A percentile compares a stretch with the other conserved stretches of the same genome.
Conservation (phyloP, 176 grass and related monocot genomes). For the Zoysia pacifica region DNA sequence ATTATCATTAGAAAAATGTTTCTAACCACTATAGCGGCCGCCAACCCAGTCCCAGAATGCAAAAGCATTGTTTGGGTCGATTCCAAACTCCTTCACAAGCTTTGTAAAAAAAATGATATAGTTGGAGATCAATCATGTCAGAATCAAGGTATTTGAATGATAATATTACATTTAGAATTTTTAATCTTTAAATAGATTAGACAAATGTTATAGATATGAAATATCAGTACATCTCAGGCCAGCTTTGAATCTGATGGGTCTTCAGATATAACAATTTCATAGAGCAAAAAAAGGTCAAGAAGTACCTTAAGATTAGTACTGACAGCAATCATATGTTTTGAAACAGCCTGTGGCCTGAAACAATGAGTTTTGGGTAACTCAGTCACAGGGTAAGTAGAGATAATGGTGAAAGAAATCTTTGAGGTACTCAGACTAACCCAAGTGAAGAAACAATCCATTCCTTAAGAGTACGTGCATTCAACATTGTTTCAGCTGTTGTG, state of each 20-base stretch:
- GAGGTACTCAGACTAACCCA: conserved; percentile 62
- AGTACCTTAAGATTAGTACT: conserved; percentile 93
- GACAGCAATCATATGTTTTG: conserved; percentile 99
- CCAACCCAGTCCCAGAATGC: conserved; percentile 99
- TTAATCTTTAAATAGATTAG: conserved; percentile 12
- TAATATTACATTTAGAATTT: conserved; percentile 5
- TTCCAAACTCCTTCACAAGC: conserved; percentile 95
- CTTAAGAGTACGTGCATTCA: conserved; percentile 97
- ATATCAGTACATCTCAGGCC: background rate
- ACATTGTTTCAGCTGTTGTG: conserved; percentile 99
- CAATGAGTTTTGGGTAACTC: conserved; percentile 26
- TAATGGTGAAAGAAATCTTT: background rate
- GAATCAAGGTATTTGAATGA: background rate
- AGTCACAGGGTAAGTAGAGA: conserved; percentile 16
- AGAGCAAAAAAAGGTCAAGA: background rate
- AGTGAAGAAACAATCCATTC: conserved; percentile 91
- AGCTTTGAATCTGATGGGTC: background rate
- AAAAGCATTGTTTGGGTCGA: conserved; percentile 94
- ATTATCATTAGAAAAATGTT: conserved; percentile 13
- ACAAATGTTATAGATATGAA: conserved; percentile 9
- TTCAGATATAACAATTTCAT: conserved; percentile 7
- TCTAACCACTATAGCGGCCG: conserved; percentile 94
- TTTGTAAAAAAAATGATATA: conserved; percentile 44
- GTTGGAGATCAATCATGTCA: conserved; percentile 25
- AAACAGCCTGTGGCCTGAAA: conserved; percentile 78